Conservation (phyloP, 2,329 filamentous ascomycete species). For the Aspergillus hortae region DNA sequence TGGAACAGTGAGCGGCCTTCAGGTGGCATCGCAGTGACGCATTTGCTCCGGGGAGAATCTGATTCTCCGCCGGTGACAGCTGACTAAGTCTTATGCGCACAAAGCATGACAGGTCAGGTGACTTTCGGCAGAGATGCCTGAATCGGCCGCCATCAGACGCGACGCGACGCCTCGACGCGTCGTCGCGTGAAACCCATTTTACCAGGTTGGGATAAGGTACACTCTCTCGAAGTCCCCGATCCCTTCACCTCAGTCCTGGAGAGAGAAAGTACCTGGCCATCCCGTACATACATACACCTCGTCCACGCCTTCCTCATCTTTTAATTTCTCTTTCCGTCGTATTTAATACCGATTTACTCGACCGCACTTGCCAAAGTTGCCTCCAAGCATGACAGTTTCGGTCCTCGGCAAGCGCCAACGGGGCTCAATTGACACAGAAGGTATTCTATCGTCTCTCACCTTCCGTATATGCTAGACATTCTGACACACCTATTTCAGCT, state of each 20-base stretch:
- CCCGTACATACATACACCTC: neutral
- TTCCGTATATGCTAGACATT: conserved; percentile 10
- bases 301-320: conserved; percentile 1
- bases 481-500: conserved; percentile 14
- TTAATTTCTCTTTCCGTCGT: neutral
- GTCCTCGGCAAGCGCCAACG: conserved; percentile 45
- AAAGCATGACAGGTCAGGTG: neutral
- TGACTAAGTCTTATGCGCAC: neutral
- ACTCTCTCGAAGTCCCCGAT: neutral
- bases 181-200: conserved; percentile 11
- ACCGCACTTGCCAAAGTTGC: neutral
- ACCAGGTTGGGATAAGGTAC: conserved; percentile 14
- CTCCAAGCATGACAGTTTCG: conserved; percentile 35
- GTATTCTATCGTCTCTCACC: conserved; percentile 26
- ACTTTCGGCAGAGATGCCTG: neutral
- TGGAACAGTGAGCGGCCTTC: neutral
- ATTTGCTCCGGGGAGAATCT: conserved; percentile 9
- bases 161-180: conserved; percentile 4
- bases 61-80: conserved; percentile 3
- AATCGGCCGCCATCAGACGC: neutral
- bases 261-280: neutral
- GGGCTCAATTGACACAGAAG: conserved; percentile 33
- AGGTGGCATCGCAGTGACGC: conserved; percentile 12
- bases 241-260: neutral
- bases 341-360: conserved; percentile 7